Conservation (phyloP, 2,329 filamentous ascomycete species). For the Fusarium setosum region DNA sequence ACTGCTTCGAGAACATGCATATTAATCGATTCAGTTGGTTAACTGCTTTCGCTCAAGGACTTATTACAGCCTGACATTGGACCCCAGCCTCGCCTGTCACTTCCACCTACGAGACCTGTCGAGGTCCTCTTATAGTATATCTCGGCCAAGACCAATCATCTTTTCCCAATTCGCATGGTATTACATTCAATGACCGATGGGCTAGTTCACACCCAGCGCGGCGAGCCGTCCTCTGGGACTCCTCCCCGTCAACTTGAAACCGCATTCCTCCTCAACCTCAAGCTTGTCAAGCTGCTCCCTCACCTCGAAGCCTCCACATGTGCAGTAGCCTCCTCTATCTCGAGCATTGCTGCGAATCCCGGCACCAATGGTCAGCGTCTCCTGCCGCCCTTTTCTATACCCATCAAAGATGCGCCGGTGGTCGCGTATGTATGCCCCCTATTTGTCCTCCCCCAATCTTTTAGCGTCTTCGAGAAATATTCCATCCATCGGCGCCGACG, state of each 20-base stretch:
- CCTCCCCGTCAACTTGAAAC: not conserved
- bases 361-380: not conserved
- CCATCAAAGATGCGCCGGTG: not conserved
- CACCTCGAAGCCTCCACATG: not conserved
- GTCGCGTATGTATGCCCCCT: not conserved
- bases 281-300: not conserved
- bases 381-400: constrained; percentile 3
- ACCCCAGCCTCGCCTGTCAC: not conserved
- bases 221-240: not conserved
- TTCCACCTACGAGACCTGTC: too few species aligned
- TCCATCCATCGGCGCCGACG: not conserved
- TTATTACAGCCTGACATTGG: not conserved
- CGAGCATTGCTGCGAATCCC: not conserved
- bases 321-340: not conserved
- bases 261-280: not conserved
- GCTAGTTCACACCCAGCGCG: not conserved
- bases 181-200: constrained; percentile 2
- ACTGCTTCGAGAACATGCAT: not conserved
- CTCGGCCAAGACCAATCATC: not conserved
- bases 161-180: not conserved
- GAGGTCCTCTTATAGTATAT: too few species aligned
- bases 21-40: not conserved
- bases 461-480: not conserved
- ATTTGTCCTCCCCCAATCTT: not conserved
- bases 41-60: not conserved